Percentiles rank a stretch among this genome's conserved stretches.
These are phyloP conservation scores for Aspergillus wentii DNA, from an alignment of 495 filamentous ascomycete genomes.

Conservation along the genomic window DNA sequence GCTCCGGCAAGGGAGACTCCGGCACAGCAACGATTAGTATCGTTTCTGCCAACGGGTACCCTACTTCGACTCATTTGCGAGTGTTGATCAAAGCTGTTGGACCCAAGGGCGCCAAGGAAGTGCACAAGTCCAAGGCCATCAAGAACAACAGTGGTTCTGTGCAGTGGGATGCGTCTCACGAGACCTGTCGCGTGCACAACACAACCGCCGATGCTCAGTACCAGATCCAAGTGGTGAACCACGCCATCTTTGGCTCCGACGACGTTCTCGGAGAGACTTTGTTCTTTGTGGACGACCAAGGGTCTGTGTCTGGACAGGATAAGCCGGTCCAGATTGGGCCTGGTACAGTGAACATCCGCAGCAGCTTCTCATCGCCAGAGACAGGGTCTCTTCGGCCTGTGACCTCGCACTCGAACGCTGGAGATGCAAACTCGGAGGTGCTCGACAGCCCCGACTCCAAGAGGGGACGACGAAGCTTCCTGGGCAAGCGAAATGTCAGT, in stretches of 20 bases:
- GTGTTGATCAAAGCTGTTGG: conserved; percentile 64
- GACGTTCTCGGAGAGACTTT: conserved; percentile 72
- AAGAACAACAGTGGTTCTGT: conserved; percentile 57
- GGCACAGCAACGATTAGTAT: conserved; percentile 81
- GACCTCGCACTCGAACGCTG: conserved; percentile 33
- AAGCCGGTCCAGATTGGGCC: conserved; percentile 67
- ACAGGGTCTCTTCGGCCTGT: conserved; percentile 24
- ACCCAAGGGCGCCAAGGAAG: conserved; percentile 64
- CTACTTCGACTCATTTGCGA: conserved; percentile 72
- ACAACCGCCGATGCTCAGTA: conserved; percentile 84
- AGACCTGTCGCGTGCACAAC: conserved; percentile 65
- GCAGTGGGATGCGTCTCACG: conserved; percentile 56
- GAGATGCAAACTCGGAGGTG: conserved; percentile 27
- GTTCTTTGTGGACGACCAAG: conserved; percentile 89
- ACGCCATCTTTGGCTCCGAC: conserved; percentile 77
- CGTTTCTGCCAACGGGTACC: conserved; percentile 73
- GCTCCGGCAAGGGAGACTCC: conserved; percentile 47
- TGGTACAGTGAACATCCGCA: conserved; percentile 64
- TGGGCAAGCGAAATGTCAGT: conserved; percentile 52
- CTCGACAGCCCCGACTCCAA: conserved; percentile 51
- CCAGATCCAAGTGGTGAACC: conserved; percentile 75
- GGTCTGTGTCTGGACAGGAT: conserved; percentile 56
- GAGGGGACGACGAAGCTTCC: conserved; percentile 45
- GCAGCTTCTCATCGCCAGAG: conserved; percentile 47
- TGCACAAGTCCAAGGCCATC: conserved; percentile 78